Percentiles rank a stretch among this genome's conserved stretches.
phyloP scores from a whole-genome alignment of 768 basidiomycete species.

The Xanthoconium stramineum region DNA sequence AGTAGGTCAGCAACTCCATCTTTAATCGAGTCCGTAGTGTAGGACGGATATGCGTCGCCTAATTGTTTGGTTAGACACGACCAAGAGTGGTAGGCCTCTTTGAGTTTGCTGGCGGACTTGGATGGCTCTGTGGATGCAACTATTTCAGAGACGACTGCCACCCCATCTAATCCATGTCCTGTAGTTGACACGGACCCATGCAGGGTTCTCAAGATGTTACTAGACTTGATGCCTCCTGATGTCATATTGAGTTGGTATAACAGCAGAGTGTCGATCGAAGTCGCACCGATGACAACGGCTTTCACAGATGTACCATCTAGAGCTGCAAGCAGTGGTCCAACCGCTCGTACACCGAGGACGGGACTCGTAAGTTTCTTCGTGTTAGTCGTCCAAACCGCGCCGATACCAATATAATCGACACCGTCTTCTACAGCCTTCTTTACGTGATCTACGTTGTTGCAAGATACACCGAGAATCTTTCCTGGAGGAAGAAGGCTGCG shows the following conservation, averaged over 20 bases:
- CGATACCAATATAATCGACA: conserved; percentile 87
- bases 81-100: conserved; percentile 37
- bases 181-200: conserved; percentile 64
- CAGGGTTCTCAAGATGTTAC: conserved; percentile 71
- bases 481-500: conserved; percentile 64
- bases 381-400: conserved; percentile 75
- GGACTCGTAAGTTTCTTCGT: conserved; percentile 72
- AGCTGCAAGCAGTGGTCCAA: conserved; percentile 61
- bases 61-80: neutral
- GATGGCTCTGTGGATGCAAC: conserved; percentile 59
- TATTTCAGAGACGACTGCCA: conserved; percentile 90
- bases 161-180: conserved; percentile 64
- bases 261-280: neutral
- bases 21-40: conserved; percentile 37
- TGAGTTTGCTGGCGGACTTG: conserved; percentile 45
- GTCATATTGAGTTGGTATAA: neutral
- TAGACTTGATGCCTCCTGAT: conserved; percentile 81
- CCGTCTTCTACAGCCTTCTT: conserved; percentile 55
- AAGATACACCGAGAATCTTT: conserved; percentile 78
- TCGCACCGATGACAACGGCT: conserved; percentile 83
- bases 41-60: conserved; percentile 3
- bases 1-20: conserved; percentile 49
- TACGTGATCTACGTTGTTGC: conserved; percentile 66
- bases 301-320: conserved; percentile 63
- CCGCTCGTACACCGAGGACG: conserved; percentile 68